phyloP scores from a whole-genome alignment of 2,329 filamentous ascomycete species.

The Dendrostoma leiphaemia region DNA sequence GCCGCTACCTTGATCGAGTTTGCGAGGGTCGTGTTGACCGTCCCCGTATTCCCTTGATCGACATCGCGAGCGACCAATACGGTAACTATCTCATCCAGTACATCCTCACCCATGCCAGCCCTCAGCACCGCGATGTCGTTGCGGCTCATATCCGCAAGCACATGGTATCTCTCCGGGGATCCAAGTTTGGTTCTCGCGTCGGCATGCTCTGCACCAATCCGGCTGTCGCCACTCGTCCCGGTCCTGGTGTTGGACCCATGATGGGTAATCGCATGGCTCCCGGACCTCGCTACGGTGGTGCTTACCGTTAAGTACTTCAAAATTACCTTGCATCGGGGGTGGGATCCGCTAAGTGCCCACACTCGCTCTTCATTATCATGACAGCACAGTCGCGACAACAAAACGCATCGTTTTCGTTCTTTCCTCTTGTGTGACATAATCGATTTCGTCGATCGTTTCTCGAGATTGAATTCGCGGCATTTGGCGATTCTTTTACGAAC shows the following conservation, averaged over 20 bases:
- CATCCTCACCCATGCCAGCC: slow-evolving; percentile 83
- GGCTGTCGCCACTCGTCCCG: slow-evolving; percentile 82
- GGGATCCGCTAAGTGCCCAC: background rate
- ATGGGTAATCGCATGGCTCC: slow-evolving; percentile 58
- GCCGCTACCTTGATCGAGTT: slow-evolving; percentile 89
- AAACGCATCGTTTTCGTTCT: background rate
- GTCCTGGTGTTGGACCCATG: slow-evolving; percentile 72
- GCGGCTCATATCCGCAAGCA: slow-evolving; percentile 95
- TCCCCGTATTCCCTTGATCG: slow-evolving; percentile 93
- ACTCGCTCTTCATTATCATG: background rate
- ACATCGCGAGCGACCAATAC: slow-evolving; percentile 98
- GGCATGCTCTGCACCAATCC: slow-evolving; percentile 99
- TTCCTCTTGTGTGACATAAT: slow-evolving; percentile 10
- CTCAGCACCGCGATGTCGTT: slow-evolving; percentile 89
- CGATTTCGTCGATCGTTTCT: slow-evolving; percentile 27
- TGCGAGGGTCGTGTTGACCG: slow-evolving; percentile 89
- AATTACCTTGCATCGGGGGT: background rate
- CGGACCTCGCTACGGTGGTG: slow-evolving; percentile 55
- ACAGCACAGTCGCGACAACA: background rate
- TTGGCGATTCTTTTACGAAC: slow-evolving; percentile 33
- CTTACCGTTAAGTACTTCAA: slow-evolving; percentile 52
- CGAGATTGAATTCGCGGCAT: slow-evolving; percentile 28
- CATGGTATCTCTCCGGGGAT: slow-evolving; percentile 97
- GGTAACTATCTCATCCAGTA: slow-evolving; percentile 98
- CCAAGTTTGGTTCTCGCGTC: slow-evolving; percentile 96